These are phyloP conservation scores for Fusarium sp. DNA, from an alignment of 2,329 filamentous ascomycete species.

Conservation along the genomic window DNA sequence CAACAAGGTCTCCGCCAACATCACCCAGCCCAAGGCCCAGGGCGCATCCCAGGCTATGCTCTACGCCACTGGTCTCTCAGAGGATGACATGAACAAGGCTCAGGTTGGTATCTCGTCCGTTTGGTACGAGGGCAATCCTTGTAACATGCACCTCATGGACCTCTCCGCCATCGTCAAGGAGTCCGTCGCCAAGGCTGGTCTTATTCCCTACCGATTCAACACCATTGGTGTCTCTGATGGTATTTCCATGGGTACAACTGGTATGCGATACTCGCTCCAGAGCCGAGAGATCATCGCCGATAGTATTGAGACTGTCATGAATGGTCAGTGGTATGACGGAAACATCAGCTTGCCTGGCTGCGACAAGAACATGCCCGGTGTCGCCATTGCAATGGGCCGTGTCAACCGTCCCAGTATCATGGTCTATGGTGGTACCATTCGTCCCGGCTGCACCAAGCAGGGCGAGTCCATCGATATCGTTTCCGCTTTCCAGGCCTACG, in stretches of 20 bases:
- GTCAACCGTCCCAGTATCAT: slow-evolving; percentile 95
- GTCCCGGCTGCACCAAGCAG: slow-evolving; percentile 83
- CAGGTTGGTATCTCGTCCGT: slow-evolving; percentile 98
- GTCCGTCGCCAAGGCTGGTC: slow-evolving; percentile 73
- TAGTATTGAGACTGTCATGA: slow-evolving; percentile 98
- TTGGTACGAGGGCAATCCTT: slow-evolving; percentile 98
- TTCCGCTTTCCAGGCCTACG: slow-evolving; percentile 97
- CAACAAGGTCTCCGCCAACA: slow-evolving; percentile 84
- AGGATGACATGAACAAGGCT: slow-evolving; percentile 92
- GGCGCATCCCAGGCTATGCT: slow-evolving; percentile 99
- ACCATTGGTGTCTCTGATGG: slow-evolving; percentile 97
- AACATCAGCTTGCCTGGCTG: slow-evolving; percentile 97
- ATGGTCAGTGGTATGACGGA: slow-evolving; percentile 97
- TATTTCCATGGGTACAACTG: slow-evolving; percentile 97
- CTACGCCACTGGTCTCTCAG: slow-evolving; percentile 89
- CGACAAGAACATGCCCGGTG: slow-evolving; percentile 99
- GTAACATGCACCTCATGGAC: slow-evolving; percentile 98
- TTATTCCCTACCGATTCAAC: slow-evolving; percentile 98
- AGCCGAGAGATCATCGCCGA: slow-evolving; percentile 97
- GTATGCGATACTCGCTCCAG: slow-evolving; percentile 96
- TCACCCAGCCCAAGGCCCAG: slow-evolving; percentile 98
- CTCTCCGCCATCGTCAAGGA: slow-evolving; percentile 79
- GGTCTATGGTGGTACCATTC: slow-evolving; percentile 97
- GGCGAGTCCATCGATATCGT: slow-evolving; percentile 91
- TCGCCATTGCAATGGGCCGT: slow-evolving; percentile 91